These are phyloP conservation scores for Yarrowia sp. DNA, from an alignment of 805 yeast genomes.

Conservation along the genomic window DNA sequence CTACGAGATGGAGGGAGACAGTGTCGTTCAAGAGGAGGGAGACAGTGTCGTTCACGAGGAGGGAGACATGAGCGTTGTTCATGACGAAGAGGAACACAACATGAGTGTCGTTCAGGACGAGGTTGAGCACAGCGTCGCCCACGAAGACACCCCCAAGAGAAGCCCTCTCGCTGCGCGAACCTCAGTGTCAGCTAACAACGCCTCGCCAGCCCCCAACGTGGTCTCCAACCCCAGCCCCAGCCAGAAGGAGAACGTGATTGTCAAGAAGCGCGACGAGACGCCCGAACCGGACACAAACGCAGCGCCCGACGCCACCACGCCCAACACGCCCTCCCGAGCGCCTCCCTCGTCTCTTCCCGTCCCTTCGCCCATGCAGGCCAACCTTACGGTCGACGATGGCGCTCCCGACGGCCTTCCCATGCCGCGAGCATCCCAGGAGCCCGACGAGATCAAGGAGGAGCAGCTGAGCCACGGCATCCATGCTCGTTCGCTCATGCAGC, in stretches of 20 bases:
- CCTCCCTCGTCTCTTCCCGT: neutral
- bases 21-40: neutral
- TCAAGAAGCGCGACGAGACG: neutral
- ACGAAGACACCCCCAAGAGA: neutral
- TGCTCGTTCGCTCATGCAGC: constrained; percentile 20
- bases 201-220: neutral
- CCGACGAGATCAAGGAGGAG: neutral
- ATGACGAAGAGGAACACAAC: neutral
- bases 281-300: neutral
- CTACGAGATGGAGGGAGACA: neutral
- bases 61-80: neutral
- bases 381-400: neutral
- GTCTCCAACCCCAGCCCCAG: constrained; percentile 2
- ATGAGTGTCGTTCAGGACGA: neutral
- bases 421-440: neutral
- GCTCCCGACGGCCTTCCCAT: neutral
- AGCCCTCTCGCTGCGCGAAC: neutral
- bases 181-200: neutral
- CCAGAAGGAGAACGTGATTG: constrained; percentile 6
- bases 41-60: neutral
- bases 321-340: neutral
- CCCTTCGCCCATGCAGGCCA: constrained; percentile 8
- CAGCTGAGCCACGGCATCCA: constrained; percentile 15
- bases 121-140: neutral
- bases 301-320: neutral